Conservation (phyloP, 2,329 filamentous ascomycete genomes). For the Zasmidium cellare region DNA sequence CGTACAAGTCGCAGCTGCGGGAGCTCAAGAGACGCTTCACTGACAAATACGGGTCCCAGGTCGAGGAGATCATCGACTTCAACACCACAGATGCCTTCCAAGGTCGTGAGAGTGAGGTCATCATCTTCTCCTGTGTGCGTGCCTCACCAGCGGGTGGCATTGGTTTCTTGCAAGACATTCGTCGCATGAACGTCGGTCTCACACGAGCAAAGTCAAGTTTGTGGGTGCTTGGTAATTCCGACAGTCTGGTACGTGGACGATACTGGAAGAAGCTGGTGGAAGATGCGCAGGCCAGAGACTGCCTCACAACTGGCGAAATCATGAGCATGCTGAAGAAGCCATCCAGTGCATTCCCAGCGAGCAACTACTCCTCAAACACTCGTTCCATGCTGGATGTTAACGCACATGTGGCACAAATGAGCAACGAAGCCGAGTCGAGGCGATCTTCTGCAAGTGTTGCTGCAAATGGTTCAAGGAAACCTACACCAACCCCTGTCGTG, state of each 20-base stretch:
- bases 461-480: not conserved
- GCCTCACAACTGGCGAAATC: constrained; percentile 73
- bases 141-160: constrained; percentile 91
- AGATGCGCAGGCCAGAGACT: constrained; percentile 71
- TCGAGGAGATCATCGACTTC: constrained; percentile 84
- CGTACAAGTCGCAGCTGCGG: constrained; percentile 89
- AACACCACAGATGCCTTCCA: constrained; percentile 99
- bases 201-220: constrained; percentile 95
- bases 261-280: constrained; percentile 88
- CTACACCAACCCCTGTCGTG: not conserved
- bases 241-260: constrained; percentile 79
- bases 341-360: constrained; percentile 43
- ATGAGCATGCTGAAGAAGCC: constrained; percentile 55
- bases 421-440: not conserved
- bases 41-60: constrained; percentile 68
- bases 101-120: constrained; percentile 93
- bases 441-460: not conserved
- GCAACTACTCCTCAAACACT: constrained; percentile 10
- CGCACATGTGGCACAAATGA: constrained; percentile 8
- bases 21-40: constrained; percentile 76
- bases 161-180: constrained; percentile 96
- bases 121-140: constrained; percentile 98
- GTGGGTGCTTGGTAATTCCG: constrained; percentile 93
- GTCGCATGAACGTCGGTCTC: constrained; percentile 98
- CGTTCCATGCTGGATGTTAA: constrained; percentile 29